These are phyloP conservation scores for Cryphonectria nitschkei DNA, from an alignment of 2,329 filamentous ascomycete genomes.

Conservation along the genomic window DNA sequence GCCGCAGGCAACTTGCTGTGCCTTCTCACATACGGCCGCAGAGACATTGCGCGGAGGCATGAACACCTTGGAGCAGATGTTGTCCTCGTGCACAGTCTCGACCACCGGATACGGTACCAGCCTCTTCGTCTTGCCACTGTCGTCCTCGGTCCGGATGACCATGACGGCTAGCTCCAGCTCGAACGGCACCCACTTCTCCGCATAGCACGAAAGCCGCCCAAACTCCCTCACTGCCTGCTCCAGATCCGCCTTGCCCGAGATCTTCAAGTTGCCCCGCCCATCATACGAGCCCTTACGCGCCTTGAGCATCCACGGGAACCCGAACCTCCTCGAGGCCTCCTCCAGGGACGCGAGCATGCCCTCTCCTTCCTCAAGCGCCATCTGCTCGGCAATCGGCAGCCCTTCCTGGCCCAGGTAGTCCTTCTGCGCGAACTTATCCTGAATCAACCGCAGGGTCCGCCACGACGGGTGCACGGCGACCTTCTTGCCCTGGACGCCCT, in stretches of 20 bases:
- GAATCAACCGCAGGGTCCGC: constrained; percentile 84
- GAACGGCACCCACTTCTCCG: constrained; percentile 88
- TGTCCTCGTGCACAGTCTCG: constrained; percentile 94
- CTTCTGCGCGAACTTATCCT: constrained; percentile 94
- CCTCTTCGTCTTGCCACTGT: constrained; percentile 50
- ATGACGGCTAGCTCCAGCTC: constrained; percentile 88
- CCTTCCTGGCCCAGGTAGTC: constrained; percentile 70
- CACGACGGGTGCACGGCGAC: constrained; percentile 78
- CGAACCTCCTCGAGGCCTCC: constrained; percentile 65
- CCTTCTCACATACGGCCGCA: constrained; percentile 61
- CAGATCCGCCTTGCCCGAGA: constrained; percentile 50
- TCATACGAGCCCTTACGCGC: constrained; percentile 89
- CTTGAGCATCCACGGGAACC: constrained; percentile 92
- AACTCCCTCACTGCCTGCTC: constrained; percentile 71
- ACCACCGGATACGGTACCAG: constrained; percentile 82
- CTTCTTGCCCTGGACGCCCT: constrained; percentile 60
- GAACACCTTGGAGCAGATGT: constrained; percentile 91
- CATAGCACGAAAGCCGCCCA: constrained; percentile 75
- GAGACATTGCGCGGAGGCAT: constrained; percentile 77
- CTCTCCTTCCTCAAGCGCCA: constrained; percentile 61
- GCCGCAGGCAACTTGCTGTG: constrained; percentile 75
- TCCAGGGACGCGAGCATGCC: constrained; percentile 64
- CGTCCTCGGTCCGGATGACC: constrained; percentile 86
- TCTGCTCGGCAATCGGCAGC: constrained; percentile 74
- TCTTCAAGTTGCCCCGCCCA: constrained; percentile 71